Evolutionary conservation across 345 rosid genomes (phyloP), one percentile per base, ranked within the genome.

Genomic region (Fremontodendron californicum): DNA sequence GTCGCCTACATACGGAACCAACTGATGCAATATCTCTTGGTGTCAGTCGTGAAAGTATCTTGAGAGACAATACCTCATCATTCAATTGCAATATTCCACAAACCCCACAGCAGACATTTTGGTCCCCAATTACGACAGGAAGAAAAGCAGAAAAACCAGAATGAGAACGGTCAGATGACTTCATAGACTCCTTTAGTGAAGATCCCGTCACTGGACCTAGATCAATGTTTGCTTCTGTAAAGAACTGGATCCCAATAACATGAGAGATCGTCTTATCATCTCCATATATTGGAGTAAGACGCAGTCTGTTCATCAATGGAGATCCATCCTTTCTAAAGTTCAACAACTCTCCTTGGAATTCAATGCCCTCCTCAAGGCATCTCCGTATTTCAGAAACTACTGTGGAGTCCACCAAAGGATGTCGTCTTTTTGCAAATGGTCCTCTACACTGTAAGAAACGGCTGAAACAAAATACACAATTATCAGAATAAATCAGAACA

Each of bases 361-460:
- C 94, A 70, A 91, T 83, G 62, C 97, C 94, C 83, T 92, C 85
- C 6, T 87, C 93, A n/a, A 94, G 88, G 86, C 96, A 94, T 84
- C 85, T 84, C 77, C 92, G 87, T 76, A 94, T 91, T 82, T 94
- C 89, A n/a, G 96, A 61, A 16, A 92, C 91, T 61, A 89, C 88
- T 0, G 88, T 63, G 21, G 98, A 90, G 78, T 92, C 97, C 64
- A 92, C 97, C 78, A 88, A 77, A n/a, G 94, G 94, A 71, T 93
- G 98, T 82, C 96, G 90, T 84, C 96, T 84, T 82, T 93, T 93
- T 40, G 98, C 96, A 87, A 93, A 93, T 33, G 93, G 96, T 61
- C 98, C 97, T 86, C 96, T 87, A 81, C 89, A 93, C 78, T 93
- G 98, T 84, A 91, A 82, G 88, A 91, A 94, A 21, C 96, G 91